phyloP scores from a whole-genome alignment of 768 basidiomycete genomes.

The Boletus subparvulus region DNA sequence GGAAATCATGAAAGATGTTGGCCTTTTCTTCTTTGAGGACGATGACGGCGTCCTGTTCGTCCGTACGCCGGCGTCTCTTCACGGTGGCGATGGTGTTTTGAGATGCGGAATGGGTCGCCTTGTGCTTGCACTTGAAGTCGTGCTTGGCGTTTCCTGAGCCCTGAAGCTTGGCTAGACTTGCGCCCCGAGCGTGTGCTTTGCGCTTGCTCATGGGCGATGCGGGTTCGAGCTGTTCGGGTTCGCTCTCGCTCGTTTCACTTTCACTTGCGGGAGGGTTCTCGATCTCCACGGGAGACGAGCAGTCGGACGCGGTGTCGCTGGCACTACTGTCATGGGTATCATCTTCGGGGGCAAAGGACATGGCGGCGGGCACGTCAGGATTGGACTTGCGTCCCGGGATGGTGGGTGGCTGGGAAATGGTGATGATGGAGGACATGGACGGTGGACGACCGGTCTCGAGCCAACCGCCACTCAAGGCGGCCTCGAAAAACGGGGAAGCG shows the following conservation, averaged over 20 bases:
- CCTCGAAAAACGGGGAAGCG: constrained; percentile 94
- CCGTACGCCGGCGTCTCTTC: constrained; percentile 41
- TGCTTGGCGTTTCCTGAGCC: constrained; percentile 28
- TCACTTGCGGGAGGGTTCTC: constrained; percentile 37
- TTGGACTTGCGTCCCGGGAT: constrained; percentile 50
- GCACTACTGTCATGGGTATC: constrained; percentile 35
- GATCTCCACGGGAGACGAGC: constrained; percentile 42
- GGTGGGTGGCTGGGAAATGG: constrained; percentile 73
- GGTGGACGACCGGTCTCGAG: constrained; percentile 81
- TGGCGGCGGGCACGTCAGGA: constrained; percentile 47
- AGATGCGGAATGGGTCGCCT: constrained; percentile 12
- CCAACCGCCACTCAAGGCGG: constrained; percentile 88
- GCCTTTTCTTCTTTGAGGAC: constrained; percentile 91
- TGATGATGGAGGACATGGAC: constrained; percentile 81
- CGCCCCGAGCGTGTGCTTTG: constrained; percentile 44
- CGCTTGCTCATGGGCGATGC: constrained; percentile 12
- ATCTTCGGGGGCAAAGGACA: constrained; percentile 62
- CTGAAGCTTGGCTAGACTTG: constrained; percentile 63
- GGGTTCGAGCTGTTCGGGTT: constrained; percentile 30
- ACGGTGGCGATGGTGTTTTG: constrained; percentile 40
- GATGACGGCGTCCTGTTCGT: constrained; percentile 77
- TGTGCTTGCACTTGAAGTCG: constrained; percentile 26
- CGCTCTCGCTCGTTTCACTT: constrained; percentile 38
- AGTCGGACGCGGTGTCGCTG: constrained; percentile 37
- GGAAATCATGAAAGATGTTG: constrained; percentile 86